These are phyloP conservation scores for Fusarium albidum DNA, from an alignment of 2,329 filamentous ascomycete genomes.

Conservation along the genomic window DNA sequence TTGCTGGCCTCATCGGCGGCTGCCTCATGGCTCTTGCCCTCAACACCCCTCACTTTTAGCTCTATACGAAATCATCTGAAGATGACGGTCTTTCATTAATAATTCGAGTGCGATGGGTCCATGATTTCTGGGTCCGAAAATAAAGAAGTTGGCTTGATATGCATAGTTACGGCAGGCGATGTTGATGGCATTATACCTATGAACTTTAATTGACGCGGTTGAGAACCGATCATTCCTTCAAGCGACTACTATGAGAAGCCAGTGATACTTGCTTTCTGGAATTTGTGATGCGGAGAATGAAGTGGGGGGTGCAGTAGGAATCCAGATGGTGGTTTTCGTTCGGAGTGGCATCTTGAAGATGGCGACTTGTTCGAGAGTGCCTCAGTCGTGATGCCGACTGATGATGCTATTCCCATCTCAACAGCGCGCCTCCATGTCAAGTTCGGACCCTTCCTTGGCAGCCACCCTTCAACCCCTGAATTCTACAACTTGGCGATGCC, in stretches of 20 bases:
- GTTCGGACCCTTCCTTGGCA: not conserved
- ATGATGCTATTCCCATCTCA: too few species aligned
- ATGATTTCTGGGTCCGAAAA: constrained; percentile 6
- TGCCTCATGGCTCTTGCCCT: constrained; percentile 51
- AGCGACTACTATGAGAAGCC: too few species aligned
- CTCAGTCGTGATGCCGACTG: too few species aligned
- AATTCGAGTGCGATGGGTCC: constrained; percentile 3
- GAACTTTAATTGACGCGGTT: constrained; percentile 29
- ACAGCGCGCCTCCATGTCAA: too few species aligned
- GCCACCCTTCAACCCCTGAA: not conserved
- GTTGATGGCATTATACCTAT: constrained; percentile 15
- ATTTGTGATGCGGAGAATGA: too few species aligned
- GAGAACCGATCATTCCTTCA: not conserved
- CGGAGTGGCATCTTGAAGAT: too few species aligned
- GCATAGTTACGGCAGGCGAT: constrained; percentile 21
- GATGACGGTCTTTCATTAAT: constrained; percentile 11
- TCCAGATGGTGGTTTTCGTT: too few species aligned
- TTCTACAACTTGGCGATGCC: not conserved
- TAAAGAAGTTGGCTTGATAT: constrained; percentile 18
- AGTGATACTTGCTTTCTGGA: too few species aligned
- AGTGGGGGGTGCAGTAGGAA: too few species aligned
- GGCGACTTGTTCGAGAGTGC: too few species aligned
- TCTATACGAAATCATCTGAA: not conserved
- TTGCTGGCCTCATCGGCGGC: constrained; percentile 52
- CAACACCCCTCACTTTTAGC: constrained; percentile 50